phyloP scores from a whole-genome alignment of 176 grass and related monocot species.

The Aegilops longissima region DNA sequence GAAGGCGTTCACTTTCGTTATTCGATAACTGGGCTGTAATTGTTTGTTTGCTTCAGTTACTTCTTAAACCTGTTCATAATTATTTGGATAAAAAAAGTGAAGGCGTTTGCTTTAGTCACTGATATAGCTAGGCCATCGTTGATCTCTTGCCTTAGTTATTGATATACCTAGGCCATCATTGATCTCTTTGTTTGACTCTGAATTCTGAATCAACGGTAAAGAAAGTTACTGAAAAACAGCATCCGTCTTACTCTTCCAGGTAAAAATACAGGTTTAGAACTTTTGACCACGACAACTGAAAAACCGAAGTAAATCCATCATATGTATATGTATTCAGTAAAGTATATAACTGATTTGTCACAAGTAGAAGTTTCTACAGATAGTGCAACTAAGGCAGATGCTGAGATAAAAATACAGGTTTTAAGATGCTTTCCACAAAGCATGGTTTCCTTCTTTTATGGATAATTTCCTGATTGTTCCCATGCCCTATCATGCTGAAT shows the following conservation, averaged over 20 bases:
- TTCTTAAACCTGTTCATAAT: constrained; percentile 7
- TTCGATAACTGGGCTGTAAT: not conserved
- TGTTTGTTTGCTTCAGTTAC: not conserved
- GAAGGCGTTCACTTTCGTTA: not conserved
- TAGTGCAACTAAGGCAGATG: too few relatives aligned
- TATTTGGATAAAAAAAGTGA: constrained; percentile 9
- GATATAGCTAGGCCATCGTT: not conserved
- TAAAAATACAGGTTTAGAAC: too few relatives aligned
- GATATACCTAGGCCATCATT: not conserved
- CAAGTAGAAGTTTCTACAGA: too few relatives aligned
- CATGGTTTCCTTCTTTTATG: too few relatives aligned
- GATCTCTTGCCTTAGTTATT: not conserved
- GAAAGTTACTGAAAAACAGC: constrained; percentile 24
- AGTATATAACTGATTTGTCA: too few relatives aligned
- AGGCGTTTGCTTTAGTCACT: not conserved
- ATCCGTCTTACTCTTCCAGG: constrained; percentile 52
- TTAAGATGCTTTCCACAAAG: too few relatives aligned
- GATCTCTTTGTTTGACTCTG: not conserved
- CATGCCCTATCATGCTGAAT: too few relatives aligned
- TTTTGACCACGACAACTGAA: too few relatives aligned
- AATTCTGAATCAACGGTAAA: not conserved
- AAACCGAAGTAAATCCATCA: too few relatives aligned
- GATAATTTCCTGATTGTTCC: too few relatives aligned
- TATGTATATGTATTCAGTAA: too few relatives aligned
- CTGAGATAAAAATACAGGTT: too few relatives aligned